Evolutionary conservation across 495 filamentous ascomycete genomes (phyloP).

Genomic region (Cudoniella acicularis): DNA sequence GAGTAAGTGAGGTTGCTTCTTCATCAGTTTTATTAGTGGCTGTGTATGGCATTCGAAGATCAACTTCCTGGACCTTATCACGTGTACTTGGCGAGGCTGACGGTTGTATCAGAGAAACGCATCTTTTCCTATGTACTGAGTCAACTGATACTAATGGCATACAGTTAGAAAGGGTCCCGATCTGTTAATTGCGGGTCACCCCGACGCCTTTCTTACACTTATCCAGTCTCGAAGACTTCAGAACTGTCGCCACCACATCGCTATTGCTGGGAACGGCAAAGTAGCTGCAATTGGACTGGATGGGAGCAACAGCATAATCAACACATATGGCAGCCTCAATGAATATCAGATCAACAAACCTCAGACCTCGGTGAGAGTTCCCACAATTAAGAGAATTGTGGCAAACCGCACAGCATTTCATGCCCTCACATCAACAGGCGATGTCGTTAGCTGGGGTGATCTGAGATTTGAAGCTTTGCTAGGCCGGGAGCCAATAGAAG

Average conservation of each 20-base stretch:
- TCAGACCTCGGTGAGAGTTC: neutral
- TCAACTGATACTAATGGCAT: conserved; percentile 10
- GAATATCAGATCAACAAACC: neutral
- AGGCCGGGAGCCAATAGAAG: too few species aligned
- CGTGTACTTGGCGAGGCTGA: neutral
- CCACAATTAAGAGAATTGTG: conserved; percentile 32
- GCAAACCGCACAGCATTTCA: conserved; percentile 50
- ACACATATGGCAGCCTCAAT: conserved; percentile 4
- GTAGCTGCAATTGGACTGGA: conserved; percentile 23
- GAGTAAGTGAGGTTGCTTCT: conserved; percentile 9
- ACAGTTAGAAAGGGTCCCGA: conserved; percentile 29
- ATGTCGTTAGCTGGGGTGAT: conserved; percentile 60
- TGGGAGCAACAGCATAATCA: neutral
- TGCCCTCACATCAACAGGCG: conserved; percentile 41
- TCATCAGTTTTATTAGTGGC: conserved; percentile 2
- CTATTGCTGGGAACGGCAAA: conserved; percentile 32
- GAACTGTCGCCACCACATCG: conserved; percentile 22
- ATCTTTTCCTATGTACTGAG: too few species aligned
- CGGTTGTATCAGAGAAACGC: too few species aligned
- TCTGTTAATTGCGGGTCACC: conserved; percentile 23
- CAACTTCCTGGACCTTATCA: neutral
- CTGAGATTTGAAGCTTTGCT: conserved; percentile 46
- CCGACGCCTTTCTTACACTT: conserved; percentile 6
- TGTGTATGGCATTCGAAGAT: neutral
- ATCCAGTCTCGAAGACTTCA: neutral